phyloP scores from a whole-genome alignment of 2,329 filamentous ascomycete species.

The Pseudogymnoascus sp. region DNA sequence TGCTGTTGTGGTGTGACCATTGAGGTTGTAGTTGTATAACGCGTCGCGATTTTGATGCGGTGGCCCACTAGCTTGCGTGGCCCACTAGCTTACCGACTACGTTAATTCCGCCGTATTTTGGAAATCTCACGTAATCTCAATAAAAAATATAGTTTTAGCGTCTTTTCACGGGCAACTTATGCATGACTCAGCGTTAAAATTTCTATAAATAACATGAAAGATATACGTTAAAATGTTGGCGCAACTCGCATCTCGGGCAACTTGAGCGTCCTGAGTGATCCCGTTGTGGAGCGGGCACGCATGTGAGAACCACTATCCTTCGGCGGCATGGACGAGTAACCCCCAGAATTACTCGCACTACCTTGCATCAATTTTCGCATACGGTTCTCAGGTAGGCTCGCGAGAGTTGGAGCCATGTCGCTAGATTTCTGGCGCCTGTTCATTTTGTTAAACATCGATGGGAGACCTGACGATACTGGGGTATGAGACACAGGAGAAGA shows the following conservation, averaged over 20 bases:
- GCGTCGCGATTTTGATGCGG: too few species aligned
- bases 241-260: constrained; percentile 14
- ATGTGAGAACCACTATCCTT: constrained; percentile 5
- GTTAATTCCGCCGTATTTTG: neutral
- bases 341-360: neutral
- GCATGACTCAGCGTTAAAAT: neutral
- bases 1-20: too few species aligned
- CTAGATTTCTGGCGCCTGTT: constrained; percentile 13
- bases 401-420: neutral
- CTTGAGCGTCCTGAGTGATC: constrained; percentile 14
- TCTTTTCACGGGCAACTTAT: neutral
- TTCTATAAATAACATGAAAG: neutral
- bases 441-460: constrained; percentile 16
- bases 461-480: constrained; percentile 11
- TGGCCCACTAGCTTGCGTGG: too few species aligned
- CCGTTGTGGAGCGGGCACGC: constrained; percentile 12
- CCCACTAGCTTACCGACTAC: too few species aligned
- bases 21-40: too few species aligned
- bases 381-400: constrained; percentile 2
- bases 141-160: neutral
- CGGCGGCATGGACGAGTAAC: neutral
- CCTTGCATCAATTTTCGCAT: neutral
- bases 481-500: constrained; percentile 1
- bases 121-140: neutral
- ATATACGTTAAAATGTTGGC: constrained; percentile 14